Evolutionary conservation across 306 rosid species (phyloP).

Genomic region (Lotus japonicus): DNA sequence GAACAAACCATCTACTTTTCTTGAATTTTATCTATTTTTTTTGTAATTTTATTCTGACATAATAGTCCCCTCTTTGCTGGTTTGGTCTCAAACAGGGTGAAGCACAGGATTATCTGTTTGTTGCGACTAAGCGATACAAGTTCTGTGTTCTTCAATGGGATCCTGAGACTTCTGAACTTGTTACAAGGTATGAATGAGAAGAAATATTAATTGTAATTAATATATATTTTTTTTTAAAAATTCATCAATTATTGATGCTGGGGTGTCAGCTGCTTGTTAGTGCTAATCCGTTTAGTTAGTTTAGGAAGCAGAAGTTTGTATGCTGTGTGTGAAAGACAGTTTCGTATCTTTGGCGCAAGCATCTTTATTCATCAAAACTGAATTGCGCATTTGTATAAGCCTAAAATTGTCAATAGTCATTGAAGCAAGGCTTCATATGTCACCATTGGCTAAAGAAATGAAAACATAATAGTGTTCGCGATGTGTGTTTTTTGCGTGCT

Average conservation of each 20-base stretch:
- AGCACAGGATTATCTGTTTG: constrained; percentile 79
- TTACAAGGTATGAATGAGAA: constrained; percentile 27
- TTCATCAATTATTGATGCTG: neutral
- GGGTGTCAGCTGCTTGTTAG: neutral
- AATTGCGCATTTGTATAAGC: too few relatives aligned
- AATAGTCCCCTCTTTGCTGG: neutral
- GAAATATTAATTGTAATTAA: neutral
- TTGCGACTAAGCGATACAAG: constrained; percentile 96
- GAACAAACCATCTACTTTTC: neutral
- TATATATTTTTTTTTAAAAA: neutral
- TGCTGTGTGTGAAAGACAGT: neutral
- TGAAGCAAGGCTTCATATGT: neutral
- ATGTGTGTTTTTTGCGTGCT: too few relatives aligned
- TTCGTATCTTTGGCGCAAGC: neutral
- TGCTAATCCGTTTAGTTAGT: neutral
- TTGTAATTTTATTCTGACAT: neutral
- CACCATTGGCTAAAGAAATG: neutral
- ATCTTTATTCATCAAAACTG: neutral
- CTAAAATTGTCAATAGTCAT: neutral
- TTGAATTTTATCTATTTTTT: neutral
- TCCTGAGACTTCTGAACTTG: constrained; percentile 73
- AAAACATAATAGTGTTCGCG: neutral
- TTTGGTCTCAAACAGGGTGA: constrained; percentile 60
- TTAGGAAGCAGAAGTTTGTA: neutral
- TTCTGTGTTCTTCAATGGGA: constrained; percentile 99